These are phyloP conservation scores for Tricharina praecox DNA, from an alignment of 495 filamentous ascomycete species.

Conservation along the genomic window DNA sequence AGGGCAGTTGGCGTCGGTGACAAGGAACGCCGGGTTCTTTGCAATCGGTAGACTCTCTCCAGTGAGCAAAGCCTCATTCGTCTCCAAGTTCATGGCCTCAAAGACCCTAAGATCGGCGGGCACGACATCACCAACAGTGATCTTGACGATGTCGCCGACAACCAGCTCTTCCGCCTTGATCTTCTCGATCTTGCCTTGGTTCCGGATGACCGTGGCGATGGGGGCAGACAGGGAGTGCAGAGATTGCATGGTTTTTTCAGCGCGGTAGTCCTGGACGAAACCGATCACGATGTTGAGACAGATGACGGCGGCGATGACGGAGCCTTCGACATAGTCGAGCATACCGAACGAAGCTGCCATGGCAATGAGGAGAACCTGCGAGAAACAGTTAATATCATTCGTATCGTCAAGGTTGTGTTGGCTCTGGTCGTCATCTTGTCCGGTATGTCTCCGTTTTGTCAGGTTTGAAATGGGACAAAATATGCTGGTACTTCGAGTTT, in stretches of 20 bases:
- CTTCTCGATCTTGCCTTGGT: constrained; percentile 36
- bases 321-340: constrained; percentile 57
- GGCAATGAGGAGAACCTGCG: constrained; percentile 52
- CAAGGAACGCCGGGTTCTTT: constrained; percentile 33
- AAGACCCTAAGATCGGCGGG: constrained; percentile 52
- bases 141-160: constrained; percentile 49
- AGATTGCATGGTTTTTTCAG: constrained; percentile 58
- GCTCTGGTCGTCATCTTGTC: background rate
- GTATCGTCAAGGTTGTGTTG: background rate
- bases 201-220: constrained; percentile 47
- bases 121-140: constrained; percentile 53
- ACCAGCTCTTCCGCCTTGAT: constrained; percentile 49
- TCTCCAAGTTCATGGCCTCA: constrained; percentile 54
- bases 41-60: constrained; percentile 61
- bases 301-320: constrained; percentile 58
- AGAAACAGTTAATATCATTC: constrained; percentile 5
- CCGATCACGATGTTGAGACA: constrained; percentile 54
- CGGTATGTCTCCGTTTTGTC: background rate
- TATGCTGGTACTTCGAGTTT: constrained; percentile 25
- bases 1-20: constrained; percentile 28
- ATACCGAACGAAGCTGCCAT: constrained; percentile 64
- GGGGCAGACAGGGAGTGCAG: constrained; percentile 50
- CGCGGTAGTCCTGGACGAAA: constrained; percentile 56
- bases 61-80: constrained; percentile 57
- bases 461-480: constrained; percentile 8